A percentile compares a stretch with the other conserved stretches of the same genome.
Conservation (phyloP, 352 stramenopile species). For the Phytophthora constricta region DNA sequence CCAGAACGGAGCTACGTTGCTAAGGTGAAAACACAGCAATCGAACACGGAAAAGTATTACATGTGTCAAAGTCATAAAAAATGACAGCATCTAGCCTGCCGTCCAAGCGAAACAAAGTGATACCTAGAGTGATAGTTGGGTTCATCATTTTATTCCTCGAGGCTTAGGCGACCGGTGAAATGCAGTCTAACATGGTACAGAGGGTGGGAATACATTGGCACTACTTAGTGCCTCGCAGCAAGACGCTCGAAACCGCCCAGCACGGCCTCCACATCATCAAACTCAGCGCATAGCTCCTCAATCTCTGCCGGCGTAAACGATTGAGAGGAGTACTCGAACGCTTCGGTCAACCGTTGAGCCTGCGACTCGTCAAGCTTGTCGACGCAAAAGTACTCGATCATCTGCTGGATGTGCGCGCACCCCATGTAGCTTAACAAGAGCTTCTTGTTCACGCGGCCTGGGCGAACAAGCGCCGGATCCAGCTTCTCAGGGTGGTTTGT, state of each 20-base stretch:
- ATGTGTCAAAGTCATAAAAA: no score
- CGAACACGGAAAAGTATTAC: no score
- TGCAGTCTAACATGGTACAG: no score
- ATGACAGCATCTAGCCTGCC: no score
- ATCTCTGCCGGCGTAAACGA: conserved; percentile 60
- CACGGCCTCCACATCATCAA: conserved; percentile 28
- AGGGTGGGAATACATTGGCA: no score
- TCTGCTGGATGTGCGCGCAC: conserved; percentile 43
- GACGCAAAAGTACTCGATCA: conserved; percentile 78
- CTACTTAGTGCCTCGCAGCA: neutral
- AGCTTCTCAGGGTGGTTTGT: conserved; percentile 94
- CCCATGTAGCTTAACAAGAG: conserved; percentile 74
- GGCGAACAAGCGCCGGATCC: conserved; percentile 91
- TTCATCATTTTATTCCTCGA: no score
- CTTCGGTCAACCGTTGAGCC: conserved; percentile 16
- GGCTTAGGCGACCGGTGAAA: no score
- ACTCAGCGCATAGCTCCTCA: conserved; percentile 59
- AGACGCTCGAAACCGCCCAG: neutral
- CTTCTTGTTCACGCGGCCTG: conserved; percentile 92
- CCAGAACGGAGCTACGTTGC: no score
- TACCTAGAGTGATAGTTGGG: no score
- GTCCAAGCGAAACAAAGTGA: no score
- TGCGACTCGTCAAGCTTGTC: conserved; percentile 44
- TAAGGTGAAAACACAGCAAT: no score
- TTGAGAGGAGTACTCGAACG: conserved; percentile 5